Evolutionary conservation across 108 stramenopile genomes (phyloP).

Genomic region (Cyclotella atomus): DNA sequence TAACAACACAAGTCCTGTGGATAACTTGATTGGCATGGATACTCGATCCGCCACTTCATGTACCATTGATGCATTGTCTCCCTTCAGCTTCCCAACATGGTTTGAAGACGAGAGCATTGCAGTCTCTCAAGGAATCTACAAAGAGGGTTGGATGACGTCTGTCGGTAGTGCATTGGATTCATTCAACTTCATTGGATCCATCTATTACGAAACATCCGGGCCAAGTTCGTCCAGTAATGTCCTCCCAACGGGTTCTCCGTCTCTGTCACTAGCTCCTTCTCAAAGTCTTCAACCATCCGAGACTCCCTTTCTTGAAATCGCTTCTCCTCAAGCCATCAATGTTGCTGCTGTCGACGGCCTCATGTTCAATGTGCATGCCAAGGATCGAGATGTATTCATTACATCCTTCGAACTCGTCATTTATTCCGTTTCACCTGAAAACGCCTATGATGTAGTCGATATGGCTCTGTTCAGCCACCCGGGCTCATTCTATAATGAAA

Average conservation of each 20-base stretch:
- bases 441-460: neutral
- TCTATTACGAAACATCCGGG: slow-evolving; percentile 1
- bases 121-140: slow-evolving; percentile 20
- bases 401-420: slow-evolving; percentile 11
- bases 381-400: slow-evolving; percentile 3
- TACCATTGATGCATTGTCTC: neutral
- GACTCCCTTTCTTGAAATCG: slow-evolving; percentile 6
- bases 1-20: slow-evolving; percentile 8
- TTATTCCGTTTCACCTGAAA: slow-evolving; percentile 5
- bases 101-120: slow-evolving; percentile 13
- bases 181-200: slow-evolving; percentile 4
- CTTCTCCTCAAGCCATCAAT: neutral
- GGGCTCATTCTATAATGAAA: slow-evolving; percentile 18
- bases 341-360: slow-evolving; percentile 7
- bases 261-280: neutral
- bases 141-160: slow-evolving; percentile 11
- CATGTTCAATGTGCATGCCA: slow-evolving; percentile 19
- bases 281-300: slow-evolving; percentile 7
- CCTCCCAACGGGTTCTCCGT: neutral
- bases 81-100: slow-evolving; percentile 17
- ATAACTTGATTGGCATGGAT: slow-evolving; percentile 31
- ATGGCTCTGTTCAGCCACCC: slow-evolving; percentile 1
- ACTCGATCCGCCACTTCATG: slow-evolving; percentile 1
- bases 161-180: slow-evolving; percentile 7
- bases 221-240: neutral